These are phyloP conservation scores for Aspergillus sp. DNA, from an alignment of 2,329 filamentous ascomycete genomes.

Conservation along the genomic window DNA sequence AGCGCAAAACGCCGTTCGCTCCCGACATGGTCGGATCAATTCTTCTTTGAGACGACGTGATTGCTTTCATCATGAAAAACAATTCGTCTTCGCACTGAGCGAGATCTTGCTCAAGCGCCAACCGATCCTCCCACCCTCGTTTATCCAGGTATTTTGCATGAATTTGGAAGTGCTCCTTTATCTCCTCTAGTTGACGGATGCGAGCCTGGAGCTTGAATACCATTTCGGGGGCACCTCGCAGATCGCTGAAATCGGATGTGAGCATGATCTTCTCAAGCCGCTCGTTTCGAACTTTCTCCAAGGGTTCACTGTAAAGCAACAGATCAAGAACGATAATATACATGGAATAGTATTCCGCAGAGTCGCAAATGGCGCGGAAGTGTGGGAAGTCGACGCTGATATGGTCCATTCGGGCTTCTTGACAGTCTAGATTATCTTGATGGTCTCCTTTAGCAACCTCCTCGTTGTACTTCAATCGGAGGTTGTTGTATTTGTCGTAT, in stretches of 20 bases:
- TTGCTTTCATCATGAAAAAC: conserved; percentile 99
- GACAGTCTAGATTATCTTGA: conserved; percentile 36
- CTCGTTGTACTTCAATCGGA: conserved; percentile 95
- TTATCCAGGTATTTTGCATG: conserved; percentile 82
- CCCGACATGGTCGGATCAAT: conserved; percentile 62
- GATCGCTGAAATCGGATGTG: conserved; percentile 95
- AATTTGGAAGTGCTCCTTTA: conserved; percentile 93
- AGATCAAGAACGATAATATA: conserved; percentile 97
- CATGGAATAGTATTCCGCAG: conserved; percentile 92
- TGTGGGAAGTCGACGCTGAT: conserved; percentile 96
- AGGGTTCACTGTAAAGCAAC: conserved; percentile 88
- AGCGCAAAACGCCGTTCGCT: conserved; percentile 75
- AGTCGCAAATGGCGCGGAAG: conserved; percentile 91
- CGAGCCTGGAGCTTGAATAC: conserved; percentile 86
- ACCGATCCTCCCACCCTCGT: conserved; percentile 84
- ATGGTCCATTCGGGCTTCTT: conserved; percentile 85
- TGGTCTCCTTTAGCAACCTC: conserved; percentile 66
- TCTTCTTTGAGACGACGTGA: conserved; percentile 90
- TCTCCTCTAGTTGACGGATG: conserved; percentile 89
- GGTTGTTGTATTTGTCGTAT: conserved; percentile 96
- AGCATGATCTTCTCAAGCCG: conserved; percentile 97
- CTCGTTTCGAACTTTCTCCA: conserved; percentile 96
- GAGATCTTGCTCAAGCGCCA: conserved; percentile 84
- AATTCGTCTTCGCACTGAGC: conserved; percentile 90
- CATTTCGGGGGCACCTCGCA: conserved; percentile 89